phyloP scores from a whole-genome alignment of 441 rosid species.

The Gossypium schwendimanii region DNA sequence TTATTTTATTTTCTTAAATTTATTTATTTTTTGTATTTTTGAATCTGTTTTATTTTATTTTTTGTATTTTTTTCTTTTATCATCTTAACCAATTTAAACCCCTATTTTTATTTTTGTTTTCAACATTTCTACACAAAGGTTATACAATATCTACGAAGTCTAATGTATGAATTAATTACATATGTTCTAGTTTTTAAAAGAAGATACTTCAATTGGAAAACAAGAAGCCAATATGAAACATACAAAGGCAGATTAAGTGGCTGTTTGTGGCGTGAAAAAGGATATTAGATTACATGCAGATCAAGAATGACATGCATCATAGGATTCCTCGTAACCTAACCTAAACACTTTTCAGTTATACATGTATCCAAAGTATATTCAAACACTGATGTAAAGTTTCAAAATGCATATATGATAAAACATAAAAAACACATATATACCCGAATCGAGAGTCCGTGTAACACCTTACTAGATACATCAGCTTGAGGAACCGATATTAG shows the following conservation, averaged over 20 bases:
- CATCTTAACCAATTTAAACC: no score
- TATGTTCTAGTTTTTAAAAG: background rate
- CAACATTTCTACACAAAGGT: no score
- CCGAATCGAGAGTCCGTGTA: background rate
- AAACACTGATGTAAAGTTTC: background rate
- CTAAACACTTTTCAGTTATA: no score
- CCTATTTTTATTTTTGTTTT: no score
- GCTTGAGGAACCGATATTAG: conserved; percentile 3
- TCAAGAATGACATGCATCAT: background rate
- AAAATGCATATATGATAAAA: background rate
- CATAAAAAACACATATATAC: background rate
- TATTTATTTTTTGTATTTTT: no score
- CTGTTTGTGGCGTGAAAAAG: no score
- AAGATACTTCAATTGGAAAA: background rate
- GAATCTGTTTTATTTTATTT: no score
- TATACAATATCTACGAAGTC: background rate
- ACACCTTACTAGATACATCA: background rate
- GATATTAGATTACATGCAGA: no score
- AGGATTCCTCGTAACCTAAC: background rate
- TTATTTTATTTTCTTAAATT: no score
- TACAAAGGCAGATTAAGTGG: background rate
- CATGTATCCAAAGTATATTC: no score
- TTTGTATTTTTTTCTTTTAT: no score
- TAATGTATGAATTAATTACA: background rate
- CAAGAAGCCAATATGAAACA: no score